Conservation (phyloP, 1,139 yeast genomes). For the Scheffersomyces parashehatae region DNA sequence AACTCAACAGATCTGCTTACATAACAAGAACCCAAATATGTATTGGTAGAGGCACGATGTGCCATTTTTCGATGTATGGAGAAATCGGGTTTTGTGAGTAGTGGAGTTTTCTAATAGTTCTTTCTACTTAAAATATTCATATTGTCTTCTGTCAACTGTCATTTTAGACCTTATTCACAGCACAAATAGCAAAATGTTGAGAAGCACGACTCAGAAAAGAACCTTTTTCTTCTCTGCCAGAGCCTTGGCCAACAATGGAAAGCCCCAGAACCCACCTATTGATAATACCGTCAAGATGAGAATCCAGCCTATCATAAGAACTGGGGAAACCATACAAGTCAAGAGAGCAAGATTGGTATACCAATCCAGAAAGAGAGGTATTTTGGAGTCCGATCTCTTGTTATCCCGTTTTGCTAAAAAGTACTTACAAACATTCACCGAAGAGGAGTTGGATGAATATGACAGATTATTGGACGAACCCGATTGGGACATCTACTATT, state of each 20-base stretch:
- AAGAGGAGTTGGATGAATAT: conserved; percentile 78
- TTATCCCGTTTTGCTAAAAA: conserved; percentile 83
- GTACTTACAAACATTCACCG: conserved; percentile 59
- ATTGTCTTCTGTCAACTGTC: too few relatives aligned
- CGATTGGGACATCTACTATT: conserved; percentile 98
- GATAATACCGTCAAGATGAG: conserved; percentile 42
- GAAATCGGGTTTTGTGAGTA: too few relatives aligned
- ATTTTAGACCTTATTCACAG: too few relatives aligned
- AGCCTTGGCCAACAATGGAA: conserved; percentile 36
- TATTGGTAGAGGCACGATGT: too few relatives aligned
- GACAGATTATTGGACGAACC: conserved; percentile 85
- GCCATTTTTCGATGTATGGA: too few relatives aligned
- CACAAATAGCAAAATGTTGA: background rate
- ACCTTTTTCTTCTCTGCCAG: conserved; percentile 11
- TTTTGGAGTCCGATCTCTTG: conserved; percentile 85
- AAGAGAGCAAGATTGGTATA: conserved; percentile 86
- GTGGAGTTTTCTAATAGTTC: too few relatives aligned
- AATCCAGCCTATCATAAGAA: conserved; percentile 74
- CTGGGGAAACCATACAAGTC: conserved; percentile 70
- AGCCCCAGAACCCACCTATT: conserved; percentile 45
- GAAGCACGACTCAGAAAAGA: conserved; percentile 7
- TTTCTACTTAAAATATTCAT: too few relatives aligned
- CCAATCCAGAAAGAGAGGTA: conserved; percentile 94
- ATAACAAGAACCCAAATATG: too few relatives aligned
- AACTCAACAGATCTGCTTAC: too few relatives aligned